Base-by-base conservation (phyloP, 1,139 yeast species). In the Candida gigantensis region DNA sequence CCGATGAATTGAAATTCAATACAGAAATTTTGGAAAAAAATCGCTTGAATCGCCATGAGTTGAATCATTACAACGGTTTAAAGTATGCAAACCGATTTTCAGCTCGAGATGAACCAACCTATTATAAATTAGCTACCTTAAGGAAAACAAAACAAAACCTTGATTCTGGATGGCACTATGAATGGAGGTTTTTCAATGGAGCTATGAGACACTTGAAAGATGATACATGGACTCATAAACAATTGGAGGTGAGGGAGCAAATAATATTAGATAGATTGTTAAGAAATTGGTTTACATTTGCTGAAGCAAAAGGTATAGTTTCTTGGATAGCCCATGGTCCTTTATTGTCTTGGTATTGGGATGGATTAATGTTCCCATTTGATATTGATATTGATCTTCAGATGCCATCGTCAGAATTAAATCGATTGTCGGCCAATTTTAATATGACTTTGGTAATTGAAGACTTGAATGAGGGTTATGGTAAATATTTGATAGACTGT, bases 311-410 rank as follows among this genome's bases (percentile, higher is more conserved):
- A 40, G 68, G 67, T 10, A 58, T 60, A 26, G 56, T 62, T 4
- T 59, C 74, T n/a, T 72, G 77, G 67, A 58, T 74, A 23, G 77
- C 79, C 3, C 80, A 74, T 51, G 80, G 80, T 5, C 68, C 78
- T 1, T 55, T 74, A 30, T 55, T 74, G 33, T 56, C 70, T 6
- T 63, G 69, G 68, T 60, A 60, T 37, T 62, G 68, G 68, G 58
- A 63, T 45, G 69, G 69, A 3, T 45, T 62, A 34, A 52, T 56
- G 55, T 62, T 63, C 44, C 70, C 70, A 5, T 63, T 58, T 50
- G 69, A 64, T 49, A 52, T 55, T 24, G 69, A 64, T 42, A 56
- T 58, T 34, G 70, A 63, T 46, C 59, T 63, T 21, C 70, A 63
- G 47, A 63, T 63, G 67, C 68, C 68, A 8, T 51, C 58, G 16